These are phyloP conservation scores for Tricholoma furcatifolium DNA, from an alignment of 768 basidiomycete genomes.

Conservation along the genomic window DNA sequence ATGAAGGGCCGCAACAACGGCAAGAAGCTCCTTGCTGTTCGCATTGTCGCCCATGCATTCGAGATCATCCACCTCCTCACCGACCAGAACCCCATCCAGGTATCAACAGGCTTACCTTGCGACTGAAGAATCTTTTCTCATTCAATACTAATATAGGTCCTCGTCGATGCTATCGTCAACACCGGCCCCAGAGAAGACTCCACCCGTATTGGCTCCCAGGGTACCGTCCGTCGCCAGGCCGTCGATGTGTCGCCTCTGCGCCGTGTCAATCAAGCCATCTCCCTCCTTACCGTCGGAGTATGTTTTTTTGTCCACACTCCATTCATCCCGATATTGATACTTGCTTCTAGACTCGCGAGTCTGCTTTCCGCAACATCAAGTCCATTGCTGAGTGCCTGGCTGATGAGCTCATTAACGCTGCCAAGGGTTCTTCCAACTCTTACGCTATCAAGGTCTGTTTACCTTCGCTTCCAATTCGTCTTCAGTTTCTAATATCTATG, in stretches of 20 bases:
- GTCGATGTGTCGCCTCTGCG: conserved; percentile 99
- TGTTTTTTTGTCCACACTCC: conserved; percentile 27
- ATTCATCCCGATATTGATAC: neutral
- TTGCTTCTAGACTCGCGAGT: conserved; percentile 84
- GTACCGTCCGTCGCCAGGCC: conserved; percentile 98
- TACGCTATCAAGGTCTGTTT: conserved; percentile 93
- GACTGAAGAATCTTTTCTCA: conserved; percentile 1
- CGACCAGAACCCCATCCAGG: conserved; percentile 99
- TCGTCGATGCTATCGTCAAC: conserved; percentile 99
- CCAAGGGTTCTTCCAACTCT: conserved; percentile 99
- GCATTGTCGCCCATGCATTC: conserved; percentile 99
- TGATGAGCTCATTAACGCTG: conserved; percentile 99
- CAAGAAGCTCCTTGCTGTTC: conserved; percentile 98
- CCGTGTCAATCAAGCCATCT: conserved; percentile 95
- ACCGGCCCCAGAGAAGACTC: conserved; percentile 99
- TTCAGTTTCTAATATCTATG: neutral
- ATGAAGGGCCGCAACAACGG: conserved; percentile 99
- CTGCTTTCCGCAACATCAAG: conserved; percentile 99
- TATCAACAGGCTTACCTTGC: conserved; percentile 23
- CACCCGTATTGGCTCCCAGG: conserved; percentile 99
- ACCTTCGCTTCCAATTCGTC: neutral
- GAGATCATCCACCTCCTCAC: conserved; percentile 99
- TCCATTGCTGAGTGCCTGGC: conserved; percentile 98
- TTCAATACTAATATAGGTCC: conserved; percentile 50
- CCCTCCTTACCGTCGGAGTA: conserved; percentile 95